A percentile compares a stretch with the other conserved stretches of the same genome.
Evolutionary conservation across 2,329 filamentous ascomycete genomes (phyloP).

Genomic region (Pestalotiopsis sp.): DNA sequence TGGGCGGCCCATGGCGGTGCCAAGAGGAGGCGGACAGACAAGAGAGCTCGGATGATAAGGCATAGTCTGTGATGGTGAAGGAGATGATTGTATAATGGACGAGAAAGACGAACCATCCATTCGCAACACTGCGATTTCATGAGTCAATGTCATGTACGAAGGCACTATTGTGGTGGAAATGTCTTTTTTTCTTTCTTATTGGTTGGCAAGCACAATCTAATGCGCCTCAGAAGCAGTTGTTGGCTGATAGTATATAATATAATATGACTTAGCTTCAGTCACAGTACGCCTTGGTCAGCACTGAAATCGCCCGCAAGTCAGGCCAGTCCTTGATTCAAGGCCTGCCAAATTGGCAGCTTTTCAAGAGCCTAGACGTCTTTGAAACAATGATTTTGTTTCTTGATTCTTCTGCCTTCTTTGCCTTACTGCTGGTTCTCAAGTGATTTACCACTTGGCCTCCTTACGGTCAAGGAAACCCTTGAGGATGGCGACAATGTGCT

Average conservation of each 20-base stretch:
- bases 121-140: background rate
- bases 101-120: background rate
- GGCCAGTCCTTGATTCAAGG: background rate
- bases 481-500: slow-evolving; percentile 78
- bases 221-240: background rate
- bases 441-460: slow-evolving; percentile 58
- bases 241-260: background rate
- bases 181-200: background rate
- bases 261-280: background rate
- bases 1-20: slow-evolving; percentile 6
- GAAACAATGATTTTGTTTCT: background rate
- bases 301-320: background rate
- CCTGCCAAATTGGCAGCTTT: background rate
- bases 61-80: background rate
- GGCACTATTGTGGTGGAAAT: background rate
- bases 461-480: slow-evolving; percentile 58
- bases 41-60: background rate
- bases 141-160: background rate
- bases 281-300: background rate
- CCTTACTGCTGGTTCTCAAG: background rate
- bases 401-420: background rate
- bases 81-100: background rate
- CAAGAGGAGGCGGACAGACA: background rate
- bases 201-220: background rate
- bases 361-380: background rate